A percentile compares a stretch with the other conserved stretches of the same genome.
phyloP scores from a whole-genome alignment of 768 basidiomycete species.

The Auricularia sp. region DNA sequence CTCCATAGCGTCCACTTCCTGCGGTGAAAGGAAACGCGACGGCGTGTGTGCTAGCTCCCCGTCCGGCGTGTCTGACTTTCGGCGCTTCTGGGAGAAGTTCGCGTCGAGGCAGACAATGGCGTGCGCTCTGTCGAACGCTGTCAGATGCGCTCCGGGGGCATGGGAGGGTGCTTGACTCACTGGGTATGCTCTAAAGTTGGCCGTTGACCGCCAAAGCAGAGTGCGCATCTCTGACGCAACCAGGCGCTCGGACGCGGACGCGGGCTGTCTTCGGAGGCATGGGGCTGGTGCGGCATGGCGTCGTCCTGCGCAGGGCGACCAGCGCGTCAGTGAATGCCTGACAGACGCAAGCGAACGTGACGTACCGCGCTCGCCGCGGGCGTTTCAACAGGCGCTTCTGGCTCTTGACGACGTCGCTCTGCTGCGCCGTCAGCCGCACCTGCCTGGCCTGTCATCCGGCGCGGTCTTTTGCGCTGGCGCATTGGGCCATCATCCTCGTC shows the following conservation, averaged over 20 bases:
- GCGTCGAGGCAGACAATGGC: conserved; percentile 4
- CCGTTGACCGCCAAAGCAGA: conserved; percentile 2
- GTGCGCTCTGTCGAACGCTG: not conserved
- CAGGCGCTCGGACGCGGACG: too few relatives aligned
- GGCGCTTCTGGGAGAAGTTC: conserved; percentile 4
- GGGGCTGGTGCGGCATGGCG: not conserved
- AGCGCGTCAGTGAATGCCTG: too few relatives aligned
- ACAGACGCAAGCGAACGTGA: too few relatives aligned
- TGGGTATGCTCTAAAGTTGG: not conserved
- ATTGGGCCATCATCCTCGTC: too few relatives aligned
- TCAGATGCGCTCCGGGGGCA: too few relatives aligned
- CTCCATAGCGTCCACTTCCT: not conserved
- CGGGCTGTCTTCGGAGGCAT: not conserved
- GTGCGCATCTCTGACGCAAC: not conserved
- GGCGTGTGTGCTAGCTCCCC: not conserved
- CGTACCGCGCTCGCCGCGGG: too few relatives aligned
- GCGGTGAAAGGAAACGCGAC: not conserved
- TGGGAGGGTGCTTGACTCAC: not conserved
- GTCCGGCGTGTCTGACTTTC: not conserved
- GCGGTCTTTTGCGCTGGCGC: too few relatives aligned
- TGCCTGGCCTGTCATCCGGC: too few relatives aligned
- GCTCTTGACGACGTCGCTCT: too few relatives aligned
- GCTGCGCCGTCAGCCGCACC: too few relatives aligned
- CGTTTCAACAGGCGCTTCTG: too few relatives aligned
- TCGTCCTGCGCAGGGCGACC: too few relatives aligned